Evolutionary conservation across 1,139 yeast species (phyloP).

Genomic region (Candida tropicalis): DNA sequence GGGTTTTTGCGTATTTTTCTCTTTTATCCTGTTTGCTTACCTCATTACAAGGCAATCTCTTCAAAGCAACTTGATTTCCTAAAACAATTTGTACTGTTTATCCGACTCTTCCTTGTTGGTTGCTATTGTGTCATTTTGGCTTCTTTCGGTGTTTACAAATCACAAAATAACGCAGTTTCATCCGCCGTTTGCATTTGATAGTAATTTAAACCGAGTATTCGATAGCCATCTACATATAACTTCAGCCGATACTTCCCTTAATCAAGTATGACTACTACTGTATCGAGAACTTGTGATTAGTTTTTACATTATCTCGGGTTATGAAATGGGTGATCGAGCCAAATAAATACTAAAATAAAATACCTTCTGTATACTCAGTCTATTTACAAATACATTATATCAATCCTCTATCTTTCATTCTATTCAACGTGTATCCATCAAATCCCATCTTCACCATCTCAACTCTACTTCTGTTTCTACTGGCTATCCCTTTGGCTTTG

Average conservation of each 20-base stretch:
- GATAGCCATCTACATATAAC: too few species aligned
- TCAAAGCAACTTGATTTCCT: conserved; percentile 1
- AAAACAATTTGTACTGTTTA: neutral
- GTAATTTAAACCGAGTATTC: too few species aligned
- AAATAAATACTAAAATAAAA: too few species aligned
- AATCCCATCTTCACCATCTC: conserved; percentile 21
- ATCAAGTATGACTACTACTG: neutral
- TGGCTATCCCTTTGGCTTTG: conserved; percentile 9
- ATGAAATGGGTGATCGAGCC: too few species aligned
- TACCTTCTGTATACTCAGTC: neutral
- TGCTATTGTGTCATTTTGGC: neutral
- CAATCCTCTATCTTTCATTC: conserved; percentile 22
- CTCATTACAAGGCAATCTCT: too few species aligned
- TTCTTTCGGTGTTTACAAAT: too few species aligned
- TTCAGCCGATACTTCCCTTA: neutral
- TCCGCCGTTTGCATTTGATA: too few species aligned
- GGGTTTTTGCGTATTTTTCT: too few species aligned
- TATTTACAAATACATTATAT: conserved; percentile 5
- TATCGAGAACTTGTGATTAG: neutral
- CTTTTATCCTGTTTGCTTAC: too few species aligned
- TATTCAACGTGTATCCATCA: conserved; percentile 19
- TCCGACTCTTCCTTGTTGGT: neutral
- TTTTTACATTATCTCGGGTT: too few species aligned
- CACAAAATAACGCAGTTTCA: too few species aligned
- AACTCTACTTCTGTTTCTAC: conserved; percentile 18